phyloP scores from a whole-genome alignment of 2,329 filamentous ascomycete species.

The Fusarium subtropicale region DNA sequence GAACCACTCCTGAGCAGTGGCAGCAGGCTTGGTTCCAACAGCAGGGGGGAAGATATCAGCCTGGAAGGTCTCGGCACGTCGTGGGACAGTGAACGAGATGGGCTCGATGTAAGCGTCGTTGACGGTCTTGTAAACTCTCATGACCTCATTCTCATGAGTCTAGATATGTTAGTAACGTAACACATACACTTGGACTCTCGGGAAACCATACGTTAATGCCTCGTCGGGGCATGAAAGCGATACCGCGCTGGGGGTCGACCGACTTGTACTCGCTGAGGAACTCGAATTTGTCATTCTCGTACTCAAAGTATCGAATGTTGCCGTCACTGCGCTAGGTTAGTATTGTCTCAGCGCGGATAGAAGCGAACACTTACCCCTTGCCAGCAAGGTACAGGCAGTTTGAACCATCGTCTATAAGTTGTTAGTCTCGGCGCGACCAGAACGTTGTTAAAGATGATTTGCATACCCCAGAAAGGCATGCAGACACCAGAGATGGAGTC shows the following conservation, averaged over 20 bases:
- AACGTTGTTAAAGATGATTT: background rate
- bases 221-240: conserved; percentile 94
- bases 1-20: conserved; percentile 86
- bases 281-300: conserved; percentile 98
- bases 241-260: conserved; percentile 90
- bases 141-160: conserved; percentile 95
- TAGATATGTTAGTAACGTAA: conserved; percentile 50
- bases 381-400: conserved; percentile 96
- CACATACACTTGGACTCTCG: background rate
- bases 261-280: conserved; percentile 98
- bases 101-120: conserved; percentile 95
- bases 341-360: background rate
- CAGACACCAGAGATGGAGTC: conserved; percentile 98
- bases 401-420: conserved; percentile 80
- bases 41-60: conserved; percentile 96
- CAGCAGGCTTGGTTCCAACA: conserved; percentile 80
- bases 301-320: conserved; percentile 99
- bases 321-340: conserved; percentile 75
- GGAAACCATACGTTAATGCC: conserved; percentile 81
- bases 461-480: conserved; percentile 96
- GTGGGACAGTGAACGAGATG: conserved; percentile 95
- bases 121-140: conserved; percentile 96
- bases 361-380: conserved; percentile 82
- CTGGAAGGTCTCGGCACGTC: conserved; percentile 94
- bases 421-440: conserved; percentile 40